Evolutionary conservation across 2,329 filamentous ascomycete genomes (phyloP).

Genomic region (Cytospora leucostoma): DNA sequence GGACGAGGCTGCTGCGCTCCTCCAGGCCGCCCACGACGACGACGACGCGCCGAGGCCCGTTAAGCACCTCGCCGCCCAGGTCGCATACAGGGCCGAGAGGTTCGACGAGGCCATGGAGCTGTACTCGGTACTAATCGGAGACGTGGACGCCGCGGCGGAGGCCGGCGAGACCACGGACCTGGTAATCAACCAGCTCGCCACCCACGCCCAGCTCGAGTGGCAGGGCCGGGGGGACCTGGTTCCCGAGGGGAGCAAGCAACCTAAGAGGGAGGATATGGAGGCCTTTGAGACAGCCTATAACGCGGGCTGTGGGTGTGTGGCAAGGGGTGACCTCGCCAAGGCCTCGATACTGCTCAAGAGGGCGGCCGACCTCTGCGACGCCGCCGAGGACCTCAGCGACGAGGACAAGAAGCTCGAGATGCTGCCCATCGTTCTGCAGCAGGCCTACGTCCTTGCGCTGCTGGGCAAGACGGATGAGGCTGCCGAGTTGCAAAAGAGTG

Average conservation of each 20-base stretch:
- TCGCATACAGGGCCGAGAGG: slow-evolving; percentile 73
- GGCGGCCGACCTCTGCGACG: slow-evolving; percentile 70
- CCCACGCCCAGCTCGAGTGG: slow-evolving; percentile 74
- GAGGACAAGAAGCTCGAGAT: slow-evolving; percentile 76
- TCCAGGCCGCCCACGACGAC: slow-evolving; percentile 34
- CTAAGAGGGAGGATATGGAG: slow-evolving; percentile 63
- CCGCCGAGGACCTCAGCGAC: slow-evolving; percentile 70
- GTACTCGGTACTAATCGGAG: slow-evolving; percentile 60
- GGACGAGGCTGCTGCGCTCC: slow-evolving; percentile 57
- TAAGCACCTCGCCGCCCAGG: slow-evolving; percentile 63
- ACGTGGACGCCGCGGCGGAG: slow-evolving; percentile 44
- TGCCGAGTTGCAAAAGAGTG: slow-evolving; percentile 59
- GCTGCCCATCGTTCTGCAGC: slow-evolving; percentile 74
- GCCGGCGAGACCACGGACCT: slow-evolving; percentile 72
- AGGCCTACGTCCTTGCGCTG: slow-evolving; percentile 69
- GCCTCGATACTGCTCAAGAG: slow-evolving; percentile 69
- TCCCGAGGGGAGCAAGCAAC: slow-evolving; percentile 55
- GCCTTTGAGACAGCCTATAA: slow-evolving; percentile 84
- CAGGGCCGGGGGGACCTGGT: slow-evolving; percentile 55
- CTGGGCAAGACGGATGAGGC: slow-evolving; percentile 69
- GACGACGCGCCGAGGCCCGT: slow-evolving; percentile 35
- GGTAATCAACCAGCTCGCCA: slow-evolving; percentile 73
- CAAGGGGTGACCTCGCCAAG: slow-evolving; percentile 64
- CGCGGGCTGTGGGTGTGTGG: slow-evolving; percentile 71
- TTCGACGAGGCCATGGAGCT: slow-evolving; percentile 67